Conservation (phyloP, 495 filamentous ascomycete genomes). For the Xylaria scruposa region DNA sequence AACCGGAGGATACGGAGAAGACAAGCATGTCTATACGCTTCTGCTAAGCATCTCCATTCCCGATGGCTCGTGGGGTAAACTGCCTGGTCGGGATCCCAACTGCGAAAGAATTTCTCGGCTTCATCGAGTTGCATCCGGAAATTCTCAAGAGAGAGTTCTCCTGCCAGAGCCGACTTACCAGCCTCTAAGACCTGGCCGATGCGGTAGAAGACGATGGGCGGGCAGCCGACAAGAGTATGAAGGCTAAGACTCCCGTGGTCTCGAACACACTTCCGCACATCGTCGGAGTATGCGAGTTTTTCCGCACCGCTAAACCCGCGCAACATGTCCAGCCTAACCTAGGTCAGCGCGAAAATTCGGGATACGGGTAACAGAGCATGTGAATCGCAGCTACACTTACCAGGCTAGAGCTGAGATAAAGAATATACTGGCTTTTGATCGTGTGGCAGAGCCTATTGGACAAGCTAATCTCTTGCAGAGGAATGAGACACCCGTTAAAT, state of each 20-base stretch:
- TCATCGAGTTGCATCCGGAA: not conserved
- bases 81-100: slow-evolving; percentile 5
- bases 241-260: not conserved
- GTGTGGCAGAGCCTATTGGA: not conserved
- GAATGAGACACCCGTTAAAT: not conserved
- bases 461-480: slow-evolving; percentile 11
- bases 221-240: slow-evolving; percentile 3
- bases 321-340: not conserved
- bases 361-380: not conserved
- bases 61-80: not conserved
- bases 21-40: slow-evolving; percentile 4
- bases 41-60: not conserved
- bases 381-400: not conserved
- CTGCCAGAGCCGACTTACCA: not conserved
- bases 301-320: slow-evolving; percentile 1
- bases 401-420: slow-evolving; percentile 2
- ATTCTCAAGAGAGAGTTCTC: not conserved
- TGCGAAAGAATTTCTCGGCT: slow-evolving; percentile 15
- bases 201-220: not conserved
- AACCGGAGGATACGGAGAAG: not conserved
- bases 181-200: slow-evolving; percentile 9
- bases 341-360: not conserved
- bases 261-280: slow-evolving; percentile 3
- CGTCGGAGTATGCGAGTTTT: not conserved
- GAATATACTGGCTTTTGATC: not conserved